Evolutionary conservation across 371 early-diverging fungal genomes (phyloP).

Genomic region (Zopfochytrium polystomum): DNA sequence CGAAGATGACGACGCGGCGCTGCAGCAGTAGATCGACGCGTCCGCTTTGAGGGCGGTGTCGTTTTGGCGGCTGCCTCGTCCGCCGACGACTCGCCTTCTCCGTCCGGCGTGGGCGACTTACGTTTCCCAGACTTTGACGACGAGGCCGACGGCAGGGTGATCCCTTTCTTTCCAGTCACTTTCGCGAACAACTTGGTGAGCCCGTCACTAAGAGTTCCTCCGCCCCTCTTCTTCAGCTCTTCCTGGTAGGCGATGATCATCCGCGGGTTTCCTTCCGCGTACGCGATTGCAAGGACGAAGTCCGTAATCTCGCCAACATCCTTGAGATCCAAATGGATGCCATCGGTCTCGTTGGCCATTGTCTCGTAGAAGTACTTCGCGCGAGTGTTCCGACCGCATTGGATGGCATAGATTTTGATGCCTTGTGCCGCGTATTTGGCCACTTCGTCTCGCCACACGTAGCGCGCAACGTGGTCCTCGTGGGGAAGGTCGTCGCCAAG

Average conservation of each 20-base stretch:
- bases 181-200: constrained; percentile 1
- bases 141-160: no score
- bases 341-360: background rate
- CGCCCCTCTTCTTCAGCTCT: constrained; percentile 2
- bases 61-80: background rate
- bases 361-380: background rate
- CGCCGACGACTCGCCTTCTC: background rate
- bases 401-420: constrained; percentile 1
- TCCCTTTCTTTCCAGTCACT: background rate
- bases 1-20: no score
- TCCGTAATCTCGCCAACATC: background rate
- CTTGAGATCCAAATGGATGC: background rate
- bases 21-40: no score
- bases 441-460: constrained; percentile 3
- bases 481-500: constrained; percentile 6
- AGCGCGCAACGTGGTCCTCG: background rate
- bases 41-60: background rate
- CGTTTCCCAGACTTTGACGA: no score
- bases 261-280: constrained; percentile 6
- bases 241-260: constrained; percentile 10
- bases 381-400: background rate
- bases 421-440: background rate
- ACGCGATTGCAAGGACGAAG: constrained; percentile 2
- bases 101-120: background rate
- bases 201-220: constrained; percentile 1